A percentile compares a stretch with the other conserved stretches of the same genome.
Conservation (phyloP, 2,329 filamentous ascomycete species). For the Verticillium isaacii region DNA sequence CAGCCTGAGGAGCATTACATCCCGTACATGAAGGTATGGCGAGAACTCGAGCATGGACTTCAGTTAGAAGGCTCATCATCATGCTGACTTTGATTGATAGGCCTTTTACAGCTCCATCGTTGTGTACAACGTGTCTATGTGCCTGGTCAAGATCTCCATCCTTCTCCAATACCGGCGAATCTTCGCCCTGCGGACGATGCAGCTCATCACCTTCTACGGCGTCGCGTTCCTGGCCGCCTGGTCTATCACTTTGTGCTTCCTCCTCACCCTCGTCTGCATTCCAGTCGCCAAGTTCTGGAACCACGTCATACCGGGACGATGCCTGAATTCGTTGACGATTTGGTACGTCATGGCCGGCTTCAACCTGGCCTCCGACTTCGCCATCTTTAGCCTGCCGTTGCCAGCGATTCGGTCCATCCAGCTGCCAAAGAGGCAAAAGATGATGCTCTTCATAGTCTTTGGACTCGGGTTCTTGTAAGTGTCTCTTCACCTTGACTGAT, state of each 20-base stretch:
- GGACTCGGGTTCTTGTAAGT: conserved; percentile 22
- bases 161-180: conserved; percentile 33
- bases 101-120: conserved; percentile 25
- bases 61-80: neutral
- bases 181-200: conserved; percentile 21
- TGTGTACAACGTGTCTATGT: conserved; percentile 26
- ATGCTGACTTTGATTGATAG: conserved; percentile 10
- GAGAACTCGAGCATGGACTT: neutral
- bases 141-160: conserved; percentile 29
- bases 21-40: conserved; percentile 16
- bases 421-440: conserved; percentile 16
- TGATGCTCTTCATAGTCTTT: conserved; percentile 16
- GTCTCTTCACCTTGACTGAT: neutral
- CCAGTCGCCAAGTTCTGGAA: conserved; percentile 22
- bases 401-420: conserved; percentile 17
- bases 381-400: conserved; percentile 19
- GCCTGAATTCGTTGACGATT: conserved; percentile 20
- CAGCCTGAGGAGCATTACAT: conserved; percentile 12
- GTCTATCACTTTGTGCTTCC: conserved; percentile 20
- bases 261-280: conserved; percentile 22
- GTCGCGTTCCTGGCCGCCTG: conserved; percentile 21
- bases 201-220: conserved; percentile 16
- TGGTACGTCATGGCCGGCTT: conserved; percentile 23
- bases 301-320: conserved; percentile 11
- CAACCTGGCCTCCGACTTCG: conserved; percentile 21